A percentile compares a stretch with the other conserved stretches of the same genome.
These are phyloP conservation scores for Polyplosphaeria fusca DNA, from an alignment of 495 filamentous ascomycete genomes.

Conservation along the genomic window DNA sequence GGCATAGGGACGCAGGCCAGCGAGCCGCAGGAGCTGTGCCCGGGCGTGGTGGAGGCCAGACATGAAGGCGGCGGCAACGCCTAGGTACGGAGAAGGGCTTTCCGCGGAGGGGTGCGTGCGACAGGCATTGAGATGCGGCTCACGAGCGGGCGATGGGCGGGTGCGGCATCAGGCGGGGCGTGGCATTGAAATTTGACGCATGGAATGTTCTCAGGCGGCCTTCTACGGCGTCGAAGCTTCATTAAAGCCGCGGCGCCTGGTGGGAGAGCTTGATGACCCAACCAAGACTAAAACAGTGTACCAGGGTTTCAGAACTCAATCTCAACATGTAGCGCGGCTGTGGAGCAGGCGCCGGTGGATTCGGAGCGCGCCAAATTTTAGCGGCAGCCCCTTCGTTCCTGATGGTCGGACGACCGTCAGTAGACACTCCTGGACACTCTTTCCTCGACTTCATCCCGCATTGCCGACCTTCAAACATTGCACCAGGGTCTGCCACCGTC, in stretches of 20 bases:
- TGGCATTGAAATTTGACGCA: too few species aligned
- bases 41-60: background rate
- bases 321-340: background rate
- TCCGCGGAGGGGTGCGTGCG: background rate
- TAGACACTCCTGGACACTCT: too few species aligned
- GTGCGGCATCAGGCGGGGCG: slow-evolving; percentile 10
- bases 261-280: too few species aligned
- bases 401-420: too few species aligned
- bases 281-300: too few species aligned
- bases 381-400: background rate
- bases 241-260: too few species aligned
- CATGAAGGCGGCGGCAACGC: background rate
- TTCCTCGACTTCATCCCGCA: too few species aligned
- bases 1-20: background rate
- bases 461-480: too few species aligned
- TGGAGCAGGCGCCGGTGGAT: slow-evolving; percentile 8
- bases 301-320: too few species aligned
- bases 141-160: background rate
- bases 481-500: too few species aligned
- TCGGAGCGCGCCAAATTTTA: slow-evolving; percentile 21
- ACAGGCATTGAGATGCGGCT: background rate
- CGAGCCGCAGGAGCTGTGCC: background rate
- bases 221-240: too few species aligned
- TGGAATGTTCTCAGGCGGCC: too few species aligned
- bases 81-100: background rate